Evolutionary conservation across 1,284 basidiomycete species (phyloP), one percentile per base, ranked within the genome.

Genomic region (Microbotryum saponariae): DNA sequence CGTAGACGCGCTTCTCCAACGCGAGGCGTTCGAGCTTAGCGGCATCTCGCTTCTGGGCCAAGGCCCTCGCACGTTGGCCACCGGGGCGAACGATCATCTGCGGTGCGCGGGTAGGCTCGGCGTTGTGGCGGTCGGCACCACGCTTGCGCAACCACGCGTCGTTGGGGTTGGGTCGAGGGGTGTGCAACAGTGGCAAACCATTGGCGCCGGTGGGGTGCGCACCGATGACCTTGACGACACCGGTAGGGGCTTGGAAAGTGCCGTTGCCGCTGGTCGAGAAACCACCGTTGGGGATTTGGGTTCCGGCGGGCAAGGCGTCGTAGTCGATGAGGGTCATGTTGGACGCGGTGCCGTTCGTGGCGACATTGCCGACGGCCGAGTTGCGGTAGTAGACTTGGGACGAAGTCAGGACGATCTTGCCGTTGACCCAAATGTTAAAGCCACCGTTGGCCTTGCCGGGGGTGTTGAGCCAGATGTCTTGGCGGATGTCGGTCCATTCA

Each of bases 401-500:
- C 6, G 66, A 66, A 48, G 62, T 60, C 29, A 71, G 53, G 29
- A 68, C 70, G n/a, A 71, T 51, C 31, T 70, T 21, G 23, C 56
- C 64, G 59, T 72, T 71, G 58, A 71, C 56, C 63, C 61, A 68
- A 52, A 69, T 62, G 51, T 68, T 64, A 60, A 73, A 74, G 1
- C 68, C 69, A 1, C 73, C 73, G 51, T 74, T 65, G 5, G 67
- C 63, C 27, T 56, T 50, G 1, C 80, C 87, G 0, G 87, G 86
- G 1, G 84, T 86, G 70, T 89, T 89, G 60, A 89, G 79, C 50
- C 74, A 73, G 27, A 88, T 81, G 3, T 81, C 83, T 72, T 88
- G 85, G 23, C 73, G 74, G 60, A 88, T 76, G 47, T 76, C 79
- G 51, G 86, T 88, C 87, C 87, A 89, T 47, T 74, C 77, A 0